Base-by-base conservation (phyloP, 495 filamentous ascomycete genomes). In the Daldinia grandis region DNA sequence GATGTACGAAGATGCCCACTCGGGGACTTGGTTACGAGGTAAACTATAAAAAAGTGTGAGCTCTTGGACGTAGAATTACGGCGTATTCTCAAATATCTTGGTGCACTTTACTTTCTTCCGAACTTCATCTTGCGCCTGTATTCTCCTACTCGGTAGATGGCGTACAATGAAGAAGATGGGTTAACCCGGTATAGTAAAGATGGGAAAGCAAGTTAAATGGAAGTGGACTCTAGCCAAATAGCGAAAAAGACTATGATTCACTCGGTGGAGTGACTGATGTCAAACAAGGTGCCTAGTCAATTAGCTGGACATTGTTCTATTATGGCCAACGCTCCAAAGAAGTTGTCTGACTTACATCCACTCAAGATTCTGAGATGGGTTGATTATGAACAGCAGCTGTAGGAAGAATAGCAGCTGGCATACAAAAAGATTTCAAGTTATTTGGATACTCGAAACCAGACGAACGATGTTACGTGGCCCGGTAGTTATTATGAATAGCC, bases 1-100 rank as follows among this genome's bases (percentile, higher is more conserved):
- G 82, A 99, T 97, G 75, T 99, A 99, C 17, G 86, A 89, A 35
- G 89, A 81, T 62, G 94, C 92, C 94, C 94, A 99, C 81, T 99
- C 95, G 10, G 95, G 95, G 62, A 98, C 95, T 76, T 97, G 94
- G 77, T 97, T 97, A 42, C 95, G 91, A 12, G 93, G 85, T 57
- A 99, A 86, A 82, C 90, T 93, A 76, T 73, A 76, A 27, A 69
- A 71, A 68, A 66, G 69, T 60, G 78, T 63, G 33, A 68, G 65
- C 40, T 53, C 38, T 12, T 49, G 21, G 14, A 25, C 21, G 57
- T 19, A 44, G 38, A 55, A n/a, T 21, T 59, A 0, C 1, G 30
- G 9, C 7, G 10, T 12, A 4, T 37, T 15, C n/a, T 56, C 3
- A 7, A 27, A 56, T n/a, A 38, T 40, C 28, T n/a, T 40, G 24